Percentiles rank a stretch among this genome's conserved stretches.
These are phyloP conservation scores for Stemphylium vesicarium DNA, from an alignment of 2,329 filamentous ascomycete genomes.

Conservation along the genomic window DNA sequence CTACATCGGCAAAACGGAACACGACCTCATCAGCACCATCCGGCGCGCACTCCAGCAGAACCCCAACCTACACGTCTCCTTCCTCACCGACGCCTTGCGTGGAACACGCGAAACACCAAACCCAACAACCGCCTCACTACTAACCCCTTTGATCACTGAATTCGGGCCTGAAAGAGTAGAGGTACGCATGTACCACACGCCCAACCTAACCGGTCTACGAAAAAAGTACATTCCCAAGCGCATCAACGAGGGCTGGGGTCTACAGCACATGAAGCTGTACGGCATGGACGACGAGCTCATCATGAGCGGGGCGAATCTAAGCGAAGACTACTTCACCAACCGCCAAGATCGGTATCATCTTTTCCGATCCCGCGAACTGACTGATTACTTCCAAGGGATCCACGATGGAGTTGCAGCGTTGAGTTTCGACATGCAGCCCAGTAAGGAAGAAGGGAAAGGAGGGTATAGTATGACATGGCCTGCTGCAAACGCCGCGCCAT, in stretches of 20 bases:
- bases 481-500: conserved; percentile 72
- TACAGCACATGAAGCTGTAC: conserved; percentile 99
- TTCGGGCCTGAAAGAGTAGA: conserved; percentile 87
- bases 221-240: conserved; percentile 85
- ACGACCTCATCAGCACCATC: conserved; percentile 82
- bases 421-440: conserved; percentile 79
- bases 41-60: conserved; percentile 76
- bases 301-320: conserved; percentile 86
- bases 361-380: conserved; percentile 78
- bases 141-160: conserved; percentile 81
- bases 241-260: conserved; percentile 97
- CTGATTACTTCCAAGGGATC: conserved; percentile 80
- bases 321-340: conserved; percentile 93
- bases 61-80: conserved; percentile 78
- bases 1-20: conserved; percentile 93
- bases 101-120: conserved; percentile 89
- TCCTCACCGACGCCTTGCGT: conserved; percentile 88
- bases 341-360: conserved; percentile 94
- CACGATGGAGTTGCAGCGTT: conserved; percentile 79
- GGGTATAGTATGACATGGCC: conserved; percentile 75
- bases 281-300: conserved; percentile 95
- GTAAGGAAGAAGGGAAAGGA: conserved; percentile 53
- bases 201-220: conserved; percentile 85
- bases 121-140: conserved; percentile 84
- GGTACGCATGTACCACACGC: conserved; percentile 97